phyloP scores from a whole-genome alignment of 371 early-diverging fungal genomes.

The Mortierella sp. region DNA sequence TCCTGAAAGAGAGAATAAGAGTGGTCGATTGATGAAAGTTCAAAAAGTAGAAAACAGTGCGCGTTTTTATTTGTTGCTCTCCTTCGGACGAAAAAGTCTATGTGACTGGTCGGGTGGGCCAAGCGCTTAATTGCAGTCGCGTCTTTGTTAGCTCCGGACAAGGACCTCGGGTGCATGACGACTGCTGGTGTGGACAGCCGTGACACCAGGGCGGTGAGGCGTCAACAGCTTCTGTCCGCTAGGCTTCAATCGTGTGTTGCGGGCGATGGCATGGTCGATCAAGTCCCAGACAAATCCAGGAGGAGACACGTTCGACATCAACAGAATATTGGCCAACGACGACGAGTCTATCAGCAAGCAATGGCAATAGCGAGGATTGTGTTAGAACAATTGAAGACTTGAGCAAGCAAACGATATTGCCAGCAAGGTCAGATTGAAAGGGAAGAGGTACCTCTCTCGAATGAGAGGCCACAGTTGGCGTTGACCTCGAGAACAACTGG shows the following conservation, averaged over 20 bases:
- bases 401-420: not conserved
- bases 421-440: not conserved
- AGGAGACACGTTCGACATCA: conserved; percentile 42
- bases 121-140: not conserved
- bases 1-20: not conserved
- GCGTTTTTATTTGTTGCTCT: not conserved
- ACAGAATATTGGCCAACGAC: conserved; percentile 60
- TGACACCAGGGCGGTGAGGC: not conserved
- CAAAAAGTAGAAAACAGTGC: not conserved
- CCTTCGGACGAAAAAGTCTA: not conserved
- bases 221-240: not conserved
- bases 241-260: conserved; percentile 14
- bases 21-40: not conserved
- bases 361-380: not conserved
- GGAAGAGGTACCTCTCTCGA: conserved; percentile 43
- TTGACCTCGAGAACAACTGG: conserved; percentile 65
- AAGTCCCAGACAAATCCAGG: conserved; percentile 54
- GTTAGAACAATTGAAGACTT: not conserved
- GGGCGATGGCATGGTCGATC: conserved; percentile 52
- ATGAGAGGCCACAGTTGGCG: conserved; percentile 66
- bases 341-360: conserved; percentile 23
- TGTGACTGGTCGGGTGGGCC: not conserved
- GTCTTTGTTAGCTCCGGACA: not conserved
- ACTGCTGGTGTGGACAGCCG: not conserved
- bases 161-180: not conserved